Evolutionary conservation across 768 basidiomycete genomes (phyloP), one percentile per base, ranked within the genome.

Genomic region (Tylopilus balloui): DNA sequence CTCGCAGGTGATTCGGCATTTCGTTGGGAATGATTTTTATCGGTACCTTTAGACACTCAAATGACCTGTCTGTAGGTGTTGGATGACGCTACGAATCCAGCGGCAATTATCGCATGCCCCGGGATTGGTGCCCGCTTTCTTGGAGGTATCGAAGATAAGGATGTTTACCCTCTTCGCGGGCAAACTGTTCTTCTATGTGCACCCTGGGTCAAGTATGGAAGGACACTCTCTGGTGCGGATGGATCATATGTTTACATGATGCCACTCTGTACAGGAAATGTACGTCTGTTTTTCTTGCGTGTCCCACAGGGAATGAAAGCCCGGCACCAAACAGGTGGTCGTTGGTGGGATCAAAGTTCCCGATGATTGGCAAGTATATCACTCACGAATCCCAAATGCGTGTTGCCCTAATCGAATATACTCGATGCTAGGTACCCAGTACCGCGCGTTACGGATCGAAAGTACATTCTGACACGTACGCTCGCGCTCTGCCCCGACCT

Each of bases 91-190:
- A 48, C 17, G 5, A 48, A 52, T 17, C 60, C 58, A 9, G 52
- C 23, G 2, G 87, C 81, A 0, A 60, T 92, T 1, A 63, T 92
- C 6, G 78, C 85, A 10, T 91, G 88, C 55, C 74, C 79, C 0
- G 90, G 90, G 0, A 65, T 93, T 19, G 79, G 79, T 3, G 76
- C 79, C 14, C 69, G 76, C 1, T 65, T 67, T 8, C 68, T 81
- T 1, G 78, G 79, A 10, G 77, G 78, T 6, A 72, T 81, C 19
- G 76, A 77, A 51, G 78, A 79, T 52, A 67, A 68, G 52, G 69
- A 71, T 29, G 62, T 78, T 28, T 73, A 73, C 54, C 77, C 77
- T 1, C 62, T 74, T 31, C 66, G 77, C 38, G 77, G 77, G 14
- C 77, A 78, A 56, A 73, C 72, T 6, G 66, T 74, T 13, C 46